These are phyloP conservation scores for Nematocida sp. DNA, from an alignment of 371 early-diverging fungal species.

Conservation along the genomic window DNA sequence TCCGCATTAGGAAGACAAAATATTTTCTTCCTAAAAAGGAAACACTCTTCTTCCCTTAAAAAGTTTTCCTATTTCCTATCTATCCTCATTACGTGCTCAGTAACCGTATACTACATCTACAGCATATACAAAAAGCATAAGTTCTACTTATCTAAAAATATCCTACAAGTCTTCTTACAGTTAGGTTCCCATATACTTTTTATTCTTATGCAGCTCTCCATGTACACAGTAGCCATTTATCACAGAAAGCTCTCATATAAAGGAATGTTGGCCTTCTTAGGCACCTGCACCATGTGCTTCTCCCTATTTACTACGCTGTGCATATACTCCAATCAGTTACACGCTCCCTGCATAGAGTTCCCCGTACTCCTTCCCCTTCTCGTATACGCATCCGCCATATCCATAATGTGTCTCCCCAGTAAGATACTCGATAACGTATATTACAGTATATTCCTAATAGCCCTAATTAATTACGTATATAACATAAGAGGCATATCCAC, in stretches of 20 bases:
- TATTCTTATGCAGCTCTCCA: not conserved
- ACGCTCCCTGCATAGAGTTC: not conserved
- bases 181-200: not conserved
- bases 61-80: not conserved
- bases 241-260: not conserved
- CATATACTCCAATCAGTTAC: constrained; percentile 7
- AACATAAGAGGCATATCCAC: not conserved
- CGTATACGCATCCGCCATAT: not conserved
- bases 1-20: not conserved
- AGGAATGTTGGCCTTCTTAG: not conserved
- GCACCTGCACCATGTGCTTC: not conserved
- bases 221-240: not conserved
- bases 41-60: not conserved
- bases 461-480: not conserved
- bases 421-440: not conserved
- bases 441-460: not conserved
- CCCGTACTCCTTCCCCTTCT: constrained; percentile 5
- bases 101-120: not conserved
- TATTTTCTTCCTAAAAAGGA: not conserved
- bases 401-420: not conserved
- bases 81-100: not conserved
- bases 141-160: not conserved
- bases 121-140: not conserved
- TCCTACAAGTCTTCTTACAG: not conserved
- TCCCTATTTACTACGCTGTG: constrained; percentile 18